Base-by-base conservation (phyloP, 1,284 basidiomycete genomes). In the Chalciporus piperatoides region DNA sequence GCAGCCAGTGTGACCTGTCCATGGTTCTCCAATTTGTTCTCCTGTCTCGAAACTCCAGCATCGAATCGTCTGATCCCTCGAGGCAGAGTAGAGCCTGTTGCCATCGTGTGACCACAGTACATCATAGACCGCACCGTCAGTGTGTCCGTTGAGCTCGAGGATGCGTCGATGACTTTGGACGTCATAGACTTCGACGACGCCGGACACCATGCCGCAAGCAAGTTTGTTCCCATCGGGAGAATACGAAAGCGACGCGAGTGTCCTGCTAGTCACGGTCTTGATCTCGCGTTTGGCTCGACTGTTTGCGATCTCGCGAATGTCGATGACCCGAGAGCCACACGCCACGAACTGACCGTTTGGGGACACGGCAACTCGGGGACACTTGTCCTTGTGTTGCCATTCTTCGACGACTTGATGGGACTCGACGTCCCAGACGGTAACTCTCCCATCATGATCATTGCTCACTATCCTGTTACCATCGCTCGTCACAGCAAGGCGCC, bases 31-130 rank as follows among this genome's bases (percentile, higher is more conserved):
- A 1, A 43, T 46, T 15, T 3, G 43, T 36, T 46, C 27, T 8
- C 53, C 57, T 6, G 47, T 30, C 10, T 12, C 6, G 14, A 23
- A 41, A 10, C 46, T 36, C 59, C 59, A 61, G 15, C 50, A 45
- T 5, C 39, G 17, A 36, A 63, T 52, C 0, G 42, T 39, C 1
- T 23, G 6, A n/a, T 52, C 27, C 0, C 6, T 0, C 4, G 19
- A 28, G 9, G 38, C 38, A 21, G 46, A 41, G 39, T 41, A 24
- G 33, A 47, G 46, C 21, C 35, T 38, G 4, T 3, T 6, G 14
- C 46, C 38, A 27, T 41, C 46, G 7, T 17, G 46, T 3, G 46
- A 47, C 46, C 46, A 47, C 8, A 30, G 7, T 17, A 57, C 33
- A 48, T 11, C 8, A 14, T 6, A n/a, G 30, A 46, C 15, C 5